Base-by-base conservation (phyloP, 2,329 filamentous ascomycete genomes). In the Aspergillus caelatus region DNA sequence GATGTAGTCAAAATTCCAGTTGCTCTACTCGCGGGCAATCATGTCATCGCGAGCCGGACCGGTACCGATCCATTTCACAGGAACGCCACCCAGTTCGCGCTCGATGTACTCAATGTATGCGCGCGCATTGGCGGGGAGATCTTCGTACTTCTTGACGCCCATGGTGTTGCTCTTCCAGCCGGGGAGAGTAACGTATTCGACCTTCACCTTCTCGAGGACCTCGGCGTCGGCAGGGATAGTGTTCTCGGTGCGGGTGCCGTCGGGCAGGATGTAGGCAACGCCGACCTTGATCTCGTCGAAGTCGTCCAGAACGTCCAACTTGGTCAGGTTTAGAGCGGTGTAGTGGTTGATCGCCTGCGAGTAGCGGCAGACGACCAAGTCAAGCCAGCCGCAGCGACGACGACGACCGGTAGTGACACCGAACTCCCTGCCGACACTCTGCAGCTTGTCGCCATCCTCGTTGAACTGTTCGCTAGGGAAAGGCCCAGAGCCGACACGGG, bases 381-480 rank as follows among this genome's bases (percentile, higher is more conserved):
- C 87, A 67, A 89, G 82, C 87, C 87, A 89, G 58, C 87, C 87
- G 69, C 87, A 89, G 65, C 87, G 85, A 43, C 87, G 83, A 70
- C 82, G 84, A 56, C 87, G 84, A 58, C 87, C 87, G 7, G 87
- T 89, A 2, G 84, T 86, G 50, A 86, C 84, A 64, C 87, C 79
- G 59, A 80, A 78, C 65, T 89, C 86, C 62, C 81, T 81, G 53
- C 86, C 86, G 39, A 86, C 75, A 52, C 74, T 71, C 70, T 89
- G 86, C 34, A 88, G 79, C 72, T 83, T 85, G 41, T 87, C 84
- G 67, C 86, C 86, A 32, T 79, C 71, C 58, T 81, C 75, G 74
- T 88, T 87, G 61, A 86, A 75, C 72, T 87, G 85, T 72, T 89
- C 87, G 12, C 84, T 87, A 2, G 87, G 87, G 78, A 89, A 89